Percentiles rank a stretch among this genome's conserved stretches.
Conservation (phyloP, 2,329 filamentous ascomycete genomes). For the Apiospora pterosperma region DNA sequence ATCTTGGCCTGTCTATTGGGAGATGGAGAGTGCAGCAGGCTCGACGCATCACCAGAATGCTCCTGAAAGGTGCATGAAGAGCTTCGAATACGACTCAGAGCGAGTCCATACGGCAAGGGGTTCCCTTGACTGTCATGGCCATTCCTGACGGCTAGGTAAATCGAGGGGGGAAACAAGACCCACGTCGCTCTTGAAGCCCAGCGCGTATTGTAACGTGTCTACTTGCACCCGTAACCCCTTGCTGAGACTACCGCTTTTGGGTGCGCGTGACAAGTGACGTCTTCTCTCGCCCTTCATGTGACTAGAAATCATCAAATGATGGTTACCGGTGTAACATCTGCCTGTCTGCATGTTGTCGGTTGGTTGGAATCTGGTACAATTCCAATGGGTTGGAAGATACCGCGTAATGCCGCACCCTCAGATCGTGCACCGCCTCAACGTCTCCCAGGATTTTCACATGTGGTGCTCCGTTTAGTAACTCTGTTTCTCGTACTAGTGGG, state of each 20-base stretch:
- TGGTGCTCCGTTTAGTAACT: neutral
- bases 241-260: neutral
- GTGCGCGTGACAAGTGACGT: neutral
- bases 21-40: neutral
- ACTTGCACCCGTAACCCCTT: neutral
- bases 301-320: neutral
- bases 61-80: slow-evolving; percentile 2
- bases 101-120: neutral
- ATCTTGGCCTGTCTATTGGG: neutral
- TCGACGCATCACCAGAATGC: neutral
- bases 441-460: neutral
- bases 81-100: neutral
- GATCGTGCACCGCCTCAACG: neutral
- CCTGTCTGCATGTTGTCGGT: neutral
- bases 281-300: neutral
- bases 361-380: neutral
- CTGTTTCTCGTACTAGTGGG: neutral
- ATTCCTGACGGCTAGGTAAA: neutral
- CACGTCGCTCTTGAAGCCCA: neutral
- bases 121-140: neutral
- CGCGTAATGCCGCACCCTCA: neutral
- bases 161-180: neutral
- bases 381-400: neutral
- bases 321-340: neutral
- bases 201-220: slow-evolving; percentile 2